Conservation (phyloP, 176 grass and related monocot species). For the Pontederia crassipes region DNA sequence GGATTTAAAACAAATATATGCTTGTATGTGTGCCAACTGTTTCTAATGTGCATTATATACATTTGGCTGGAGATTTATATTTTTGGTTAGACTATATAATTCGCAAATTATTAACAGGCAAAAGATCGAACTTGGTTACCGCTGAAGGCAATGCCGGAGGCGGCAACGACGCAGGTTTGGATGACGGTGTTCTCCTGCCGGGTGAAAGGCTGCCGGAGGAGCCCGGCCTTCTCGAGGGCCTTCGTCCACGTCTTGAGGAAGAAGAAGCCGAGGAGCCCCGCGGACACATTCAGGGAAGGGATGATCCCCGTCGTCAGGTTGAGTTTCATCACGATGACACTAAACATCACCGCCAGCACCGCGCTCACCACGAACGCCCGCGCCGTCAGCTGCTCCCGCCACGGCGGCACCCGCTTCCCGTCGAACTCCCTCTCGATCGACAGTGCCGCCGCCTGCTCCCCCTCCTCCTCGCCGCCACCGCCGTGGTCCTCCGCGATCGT, state of each 20-base stretch:
- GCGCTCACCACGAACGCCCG: slow-evolving; percentile 24
- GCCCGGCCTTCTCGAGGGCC: slow-evolving; percentile 8
- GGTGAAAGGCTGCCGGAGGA: slow-evolving; percentile 23
- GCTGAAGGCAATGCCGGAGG: slow-evolving; percentile 24
- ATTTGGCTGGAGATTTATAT: too few species aligned
- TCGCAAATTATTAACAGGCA: too few species aligned
- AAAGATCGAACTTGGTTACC: slow-evolving; percentile 2
- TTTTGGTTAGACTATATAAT: too few species aligned
- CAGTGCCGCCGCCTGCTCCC: not conserved
- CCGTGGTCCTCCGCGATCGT: not conserved
- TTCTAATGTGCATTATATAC: too few species aligned
- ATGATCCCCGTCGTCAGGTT: slow-evolving; percentile 24
- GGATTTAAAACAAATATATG: too few species aligned
- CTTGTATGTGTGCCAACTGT: too few species aligned
- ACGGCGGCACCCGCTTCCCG: slow-evolving; percentile 18
- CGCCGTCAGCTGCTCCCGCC: slow-evolving; percentile 26
- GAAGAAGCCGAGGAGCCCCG: slow-evolving; percentile 26
- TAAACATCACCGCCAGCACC: slow-evolving; percentile 21
- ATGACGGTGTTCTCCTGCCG: slow-evolving; percentile 38
- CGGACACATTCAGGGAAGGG: slow-evolving; percentile 27
- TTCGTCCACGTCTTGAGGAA: slow-evolving; percentile 22
- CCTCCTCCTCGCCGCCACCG: not conserved
- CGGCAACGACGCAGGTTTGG: slow-evolving; percentile 27
- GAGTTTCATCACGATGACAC: slow-evolving; percentile 32
- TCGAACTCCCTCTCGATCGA: slow-evolving; percentile 28